Evolutionary conservation across 257 asterid species (phyloP).

Genomic region (Osmanthus fragrans): DNA sequence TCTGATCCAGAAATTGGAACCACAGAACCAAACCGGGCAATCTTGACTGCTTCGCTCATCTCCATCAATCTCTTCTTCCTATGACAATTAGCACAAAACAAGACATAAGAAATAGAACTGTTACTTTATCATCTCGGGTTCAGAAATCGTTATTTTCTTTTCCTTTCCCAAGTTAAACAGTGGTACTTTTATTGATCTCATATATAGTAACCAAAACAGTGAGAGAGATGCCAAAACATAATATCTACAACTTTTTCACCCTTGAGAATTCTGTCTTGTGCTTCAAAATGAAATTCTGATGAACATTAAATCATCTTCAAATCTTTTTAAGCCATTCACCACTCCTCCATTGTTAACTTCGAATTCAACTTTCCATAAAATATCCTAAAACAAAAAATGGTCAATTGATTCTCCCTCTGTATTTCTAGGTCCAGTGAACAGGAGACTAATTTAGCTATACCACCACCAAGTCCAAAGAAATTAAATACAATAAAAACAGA

Average conservation of each 20-base stretch:
- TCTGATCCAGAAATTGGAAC: constrained; percentile 92
- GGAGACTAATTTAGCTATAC: neutral
- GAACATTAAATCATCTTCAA: neutral
- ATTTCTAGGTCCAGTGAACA: neutral
- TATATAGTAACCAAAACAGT: neutral
- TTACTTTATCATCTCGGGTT: neutral
- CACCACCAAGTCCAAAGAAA: neutral
- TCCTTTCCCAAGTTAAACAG: neutral
- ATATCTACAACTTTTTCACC: neutral
- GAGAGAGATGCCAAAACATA: neutral
- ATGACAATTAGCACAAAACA: constrained; percentile 3
- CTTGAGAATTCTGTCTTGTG: neutral
- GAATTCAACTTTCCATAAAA: neutral
- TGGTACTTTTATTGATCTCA: neutral
- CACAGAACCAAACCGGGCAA: constrained; percentile 84
- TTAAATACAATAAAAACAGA: neutral
- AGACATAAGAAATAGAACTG: neutral
- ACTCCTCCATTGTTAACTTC: neutral
- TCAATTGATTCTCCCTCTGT: neutral
- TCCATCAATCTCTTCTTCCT: constrained; percentile 92
- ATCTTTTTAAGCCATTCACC: neutral
- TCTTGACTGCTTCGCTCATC: constrained; percentile 76
- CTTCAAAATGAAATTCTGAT: neutral
- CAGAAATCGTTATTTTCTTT: neutral
- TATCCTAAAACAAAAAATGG: neutral